These are phyloP conservation scores for Agaricus sinodeliciosus DNA, from an alignment of 768 basidiomycete genomes.

Conservation along the genomic window DNA sequence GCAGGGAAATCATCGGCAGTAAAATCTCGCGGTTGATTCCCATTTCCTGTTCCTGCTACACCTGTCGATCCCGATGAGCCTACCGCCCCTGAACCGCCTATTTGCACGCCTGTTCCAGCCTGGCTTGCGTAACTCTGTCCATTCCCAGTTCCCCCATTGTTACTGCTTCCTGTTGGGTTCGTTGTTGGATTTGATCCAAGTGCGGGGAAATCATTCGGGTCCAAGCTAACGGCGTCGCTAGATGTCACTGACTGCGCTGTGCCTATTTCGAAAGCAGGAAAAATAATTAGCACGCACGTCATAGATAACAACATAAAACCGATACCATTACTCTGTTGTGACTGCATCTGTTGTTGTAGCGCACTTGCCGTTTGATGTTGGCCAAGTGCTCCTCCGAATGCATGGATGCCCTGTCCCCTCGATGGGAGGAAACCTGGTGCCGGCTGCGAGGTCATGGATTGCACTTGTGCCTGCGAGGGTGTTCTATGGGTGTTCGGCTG, in stretches of 20 bases:
- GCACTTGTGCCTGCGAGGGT: constrained; percentile 46
- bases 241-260: constrained; percentile 29
- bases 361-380: constrained; percentile 40
- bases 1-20: constrained; percentile 91
- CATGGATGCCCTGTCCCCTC: constrained; percentile 56
- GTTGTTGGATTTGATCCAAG: constrained; percentile 58
- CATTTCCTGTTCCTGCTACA: constrained; percentile 26
- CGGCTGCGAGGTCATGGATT: constrained; percentile 48
- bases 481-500: constrained; percentile 58
- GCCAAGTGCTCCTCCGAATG: constrained; percentile 53
- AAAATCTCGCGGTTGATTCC: constrained; percentile 55
- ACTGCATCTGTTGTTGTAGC: constrained; percentile 41
- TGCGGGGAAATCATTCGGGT: constrained; percentile 86
- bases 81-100: constrained; percentile 30
- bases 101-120: constrained; percentile 57
- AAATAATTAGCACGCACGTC: neutral
- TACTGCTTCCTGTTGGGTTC: constrained; percentile 30
- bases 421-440: constrained; percentile 59
- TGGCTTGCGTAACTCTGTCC: constrained; percentile 80
- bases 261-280: neutral
- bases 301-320: neutral
- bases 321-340: constrained; percentile 50
- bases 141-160: constrained; percentile 25
- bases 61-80: constrained; percentile 30
- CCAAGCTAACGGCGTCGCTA: constrained; percentile 65